phyloP scores from a whole-genome alignment of 2,329 filamentous ascomycete species.

The Xylaria multiplex region DNA sequence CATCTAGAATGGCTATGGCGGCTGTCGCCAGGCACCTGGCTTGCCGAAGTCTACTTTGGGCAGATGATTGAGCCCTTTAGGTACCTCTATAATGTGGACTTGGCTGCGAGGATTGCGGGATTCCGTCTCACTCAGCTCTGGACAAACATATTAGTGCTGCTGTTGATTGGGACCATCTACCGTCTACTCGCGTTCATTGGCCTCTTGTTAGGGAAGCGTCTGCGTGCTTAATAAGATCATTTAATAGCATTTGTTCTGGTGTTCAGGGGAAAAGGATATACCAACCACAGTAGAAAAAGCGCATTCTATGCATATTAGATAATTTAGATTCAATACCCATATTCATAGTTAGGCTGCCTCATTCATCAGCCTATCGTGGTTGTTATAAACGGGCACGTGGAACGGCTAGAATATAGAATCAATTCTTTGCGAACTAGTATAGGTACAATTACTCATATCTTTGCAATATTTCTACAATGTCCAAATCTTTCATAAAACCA shows the following conservation, averaged over 20 bases:
- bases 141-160: constrained; percentile 57
- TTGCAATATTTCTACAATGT: too few species aligned
- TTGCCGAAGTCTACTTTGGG: constrained; percentile 66
- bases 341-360: too few species aligned
- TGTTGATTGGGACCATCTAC: constrained; percentile 57
- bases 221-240: constrained; percentile 43
- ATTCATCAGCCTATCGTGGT: too few species aligned
- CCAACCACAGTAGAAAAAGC: too few species aligned
- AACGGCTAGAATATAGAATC: too few species aligned
- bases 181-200: constrained; percentile 58
- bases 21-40: constrained; percentile 63
- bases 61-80: constrained; percentile 60
- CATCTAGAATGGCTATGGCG: constrained; percentile 67
- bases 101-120: constrained; percentile 56
- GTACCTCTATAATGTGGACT: constrained; percentile 62
- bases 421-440: too few species aligned
- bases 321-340: too few species aligned
- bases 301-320: too few species aligned
- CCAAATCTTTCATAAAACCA: too few species aligned
- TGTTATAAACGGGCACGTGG: too few species aligned
- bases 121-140: constrained; percentile 58
- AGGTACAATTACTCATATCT: too few species aligned
- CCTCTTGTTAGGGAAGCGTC: constrained; percentile 48
- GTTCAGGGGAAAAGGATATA: not conserved
- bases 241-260: not conserved